Conservation (phyloP, 345 rosid genomes). For the Garcia nutans region DNA sequence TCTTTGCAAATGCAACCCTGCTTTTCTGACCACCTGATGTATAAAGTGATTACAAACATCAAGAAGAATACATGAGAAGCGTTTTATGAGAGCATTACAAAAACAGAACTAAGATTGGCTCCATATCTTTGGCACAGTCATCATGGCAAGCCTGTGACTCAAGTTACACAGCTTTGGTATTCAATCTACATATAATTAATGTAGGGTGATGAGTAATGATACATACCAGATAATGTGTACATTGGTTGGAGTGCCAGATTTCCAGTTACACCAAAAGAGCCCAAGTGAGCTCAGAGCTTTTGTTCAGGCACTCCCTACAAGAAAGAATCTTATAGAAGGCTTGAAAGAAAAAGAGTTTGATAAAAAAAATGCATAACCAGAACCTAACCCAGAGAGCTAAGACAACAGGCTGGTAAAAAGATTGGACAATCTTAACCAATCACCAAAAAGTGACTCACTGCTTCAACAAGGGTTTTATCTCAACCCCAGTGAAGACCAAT, state of each 20-base stretch:
- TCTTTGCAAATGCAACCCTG: constrained; percentile 98
- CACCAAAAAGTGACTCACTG: neutral
- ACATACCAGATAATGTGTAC: constrained; percentile 92
- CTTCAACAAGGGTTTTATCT: neutral
- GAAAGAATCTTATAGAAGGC: constrained; percentile 21
- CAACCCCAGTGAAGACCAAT: neutral
- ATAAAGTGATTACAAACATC: constrained; percentile 7
- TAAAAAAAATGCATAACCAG: neutral
- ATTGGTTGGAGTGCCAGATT: constrained; percentile 98
- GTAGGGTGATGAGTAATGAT: neutral
- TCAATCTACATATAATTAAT: neutral
- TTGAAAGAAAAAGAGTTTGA: neutral
- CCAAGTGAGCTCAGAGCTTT: constrained; percentile 88
- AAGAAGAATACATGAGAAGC: neutral
- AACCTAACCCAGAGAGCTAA: neutral
- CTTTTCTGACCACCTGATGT: constrained; percentile 94
- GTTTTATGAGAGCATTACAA: neutral
- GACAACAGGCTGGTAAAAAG: no score
- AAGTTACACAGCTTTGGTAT: neutral
- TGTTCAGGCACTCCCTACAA: constrained; percentile 94
- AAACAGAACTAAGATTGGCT: constrained; percentile 3
- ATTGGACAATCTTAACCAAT: neutral
- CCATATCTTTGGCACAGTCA: neutral
- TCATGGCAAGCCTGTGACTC: constrained; percentile 9
- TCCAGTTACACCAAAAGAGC: constrained; percentile 97